Percentiles rank a stretch among this genome's conserved stretches.
These are phyloP conservation scores for Sporisorium graminicola DNA, from an alignment of 1,284 basidiomycete genomes.

Conservation along the genomic window DNA sequence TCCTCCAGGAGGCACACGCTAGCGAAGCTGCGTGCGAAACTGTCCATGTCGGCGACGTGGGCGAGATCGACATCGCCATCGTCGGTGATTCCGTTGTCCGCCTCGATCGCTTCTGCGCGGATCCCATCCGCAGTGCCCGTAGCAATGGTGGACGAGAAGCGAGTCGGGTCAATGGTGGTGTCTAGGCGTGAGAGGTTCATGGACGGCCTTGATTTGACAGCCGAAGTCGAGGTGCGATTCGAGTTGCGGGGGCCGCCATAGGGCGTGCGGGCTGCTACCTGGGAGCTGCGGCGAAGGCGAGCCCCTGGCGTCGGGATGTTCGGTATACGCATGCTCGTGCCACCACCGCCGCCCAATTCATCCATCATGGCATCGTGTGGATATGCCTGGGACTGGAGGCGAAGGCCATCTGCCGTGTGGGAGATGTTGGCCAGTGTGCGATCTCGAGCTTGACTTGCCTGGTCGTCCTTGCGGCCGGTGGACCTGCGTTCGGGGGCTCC, in stretches of 20 bases:
- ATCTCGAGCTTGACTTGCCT: constrained; percentile 31
- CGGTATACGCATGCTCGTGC: constrained; percentile 30
- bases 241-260: constrained; percentile 43
- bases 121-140: constrained; percentile 18
- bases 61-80: constrained; percentile 26
- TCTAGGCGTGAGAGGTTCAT: constrained; percentile 44
- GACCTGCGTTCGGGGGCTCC: constrained; percentile 34
- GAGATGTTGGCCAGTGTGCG: constrained; percentile 48
- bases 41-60: constrained; percentile 44
- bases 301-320: constrained; percentile 25
- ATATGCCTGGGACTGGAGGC: constrained; percentile 36
- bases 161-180: constrained; percentile 23
- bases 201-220: constrained; percentile 28
- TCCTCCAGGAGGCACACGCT: constrained; percentile 55
- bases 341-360: constrained; percentile 25
- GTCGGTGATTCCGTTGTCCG: constrained; percentile 18
- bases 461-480: constrained; percentile 33
- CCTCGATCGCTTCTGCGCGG: constrained; percentile 16
- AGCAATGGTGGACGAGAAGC: constrained; percentile 19
- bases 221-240: constrained; percentile 28
- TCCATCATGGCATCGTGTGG: constrained; percentile 46
- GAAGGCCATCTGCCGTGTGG: constrained; percentile 50
- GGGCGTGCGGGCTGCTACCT: constrained; percentile 41
- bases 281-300: constrained; percentile 44
- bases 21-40: constrained; percentile 57